Conservation (phyloP, 148 eudicot species). For the Chenopodium album region DNA sequence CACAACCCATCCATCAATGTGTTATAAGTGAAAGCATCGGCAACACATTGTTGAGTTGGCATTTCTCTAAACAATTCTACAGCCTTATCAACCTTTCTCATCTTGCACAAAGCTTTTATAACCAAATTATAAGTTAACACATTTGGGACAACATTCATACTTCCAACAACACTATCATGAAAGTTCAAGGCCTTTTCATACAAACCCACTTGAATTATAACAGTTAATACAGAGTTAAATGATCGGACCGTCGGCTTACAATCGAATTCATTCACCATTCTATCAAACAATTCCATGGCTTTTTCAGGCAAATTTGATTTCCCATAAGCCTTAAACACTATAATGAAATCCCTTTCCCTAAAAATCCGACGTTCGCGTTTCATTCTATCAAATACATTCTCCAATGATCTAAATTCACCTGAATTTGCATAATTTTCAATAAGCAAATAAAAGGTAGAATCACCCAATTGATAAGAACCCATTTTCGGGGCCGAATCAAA, state of each 20-base stretch:
- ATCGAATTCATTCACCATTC: slow-evolving; percentile 65
- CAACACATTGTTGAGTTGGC: slow-evolving; percentile 44
- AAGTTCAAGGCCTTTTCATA: slow-evolving; percentile 59
- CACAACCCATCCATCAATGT: slow-evolving; percentile 95
- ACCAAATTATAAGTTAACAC: slow-evolving; percentile 70
- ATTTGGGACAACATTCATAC: slow-evolving; percentile 45
- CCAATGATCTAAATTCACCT: slow-evolving; percentile 59
- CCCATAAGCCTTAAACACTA: slow-evolving; percentile 67
- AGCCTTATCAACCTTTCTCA: slow-evolving; percentile 62
- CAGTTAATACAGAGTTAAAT: slow-evolving; percentile 77
- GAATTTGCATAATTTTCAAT: slow-evolving; percentile 53
- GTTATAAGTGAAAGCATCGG: slow-evolving; percentile 77
- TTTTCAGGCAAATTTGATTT: slow-evolving; percentile 48
- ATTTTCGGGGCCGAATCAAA: slow-evolving; percentile 38
- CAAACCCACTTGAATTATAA: slow-evolving; percentile 46
- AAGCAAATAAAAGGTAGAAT: slow-evolving; percentile 66
- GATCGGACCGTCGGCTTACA: slow-evolving; percentile 64
- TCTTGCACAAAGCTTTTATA: slow-evolving; percentile 63
- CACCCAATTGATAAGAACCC: slow-evolving; percentile 77
- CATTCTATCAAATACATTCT: slow-evolving; percentile 62
- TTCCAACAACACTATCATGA: slow-evolving; percentile 40
- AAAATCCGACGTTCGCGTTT: slow-evolving; percentile 58
- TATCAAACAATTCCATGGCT: slow-evolving; percentile 61
- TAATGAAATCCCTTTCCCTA: slow-evolving; percentile 60
- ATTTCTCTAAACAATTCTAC: slow-evolving; percentile 68